phyloP scores from a whole-genome alignment of 495 filamentous ascomycete species.

The Diplogelasinospora grovesii region DNA sequence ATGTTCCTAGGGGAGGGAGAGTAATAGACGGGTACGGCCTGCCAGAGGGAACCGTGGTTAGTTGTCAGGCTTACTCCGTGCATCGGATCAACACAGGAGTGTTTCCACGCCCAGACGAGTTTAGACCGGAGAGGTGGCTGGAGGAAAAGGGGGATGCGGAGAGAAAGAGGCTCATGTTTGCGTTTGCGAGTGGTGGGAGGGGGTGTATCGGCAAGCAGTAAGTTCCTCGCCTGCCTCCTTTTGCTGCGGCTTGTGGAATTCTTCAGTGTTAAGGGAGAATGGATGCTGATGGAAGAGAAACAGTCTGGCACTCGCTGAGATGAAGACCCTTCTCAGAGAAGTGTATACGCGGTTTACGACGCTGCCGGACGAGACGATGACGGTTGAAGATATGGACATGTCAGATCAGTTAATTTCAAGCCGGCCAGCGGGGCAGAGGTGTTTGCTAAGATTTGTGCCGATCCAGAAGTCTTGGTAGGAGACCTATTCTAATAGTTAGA shows the following conservation, averaged over 20 bases:
- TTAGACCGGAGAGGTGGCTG: constrained; percentile 61
- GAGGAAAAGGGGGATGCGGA: constrained; percentile 40
- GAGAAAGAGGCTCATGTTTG: constrained; percentile 42
- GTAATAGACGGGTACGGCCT: constrained; percentile 42
- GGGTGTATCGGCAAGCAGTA: constrained; percentile 54
- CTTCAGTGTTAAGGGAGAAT: too few relatives aligned
- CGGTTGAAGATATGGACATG: constrained; percentile 45
- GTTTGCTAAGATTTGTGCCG: constrained; percentile 37
- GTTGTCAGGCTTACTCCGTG: constrained; percentile 49
- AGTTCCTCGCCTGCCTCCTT: constrained; percentile 14
- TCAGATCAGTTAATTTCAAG: constrained; percentile 57
- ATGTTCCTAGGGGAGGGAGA: constrained; percentile 48
- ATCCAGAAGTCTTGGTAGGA: too few relatives aligned
- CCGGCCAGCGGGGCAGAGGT: constrained; percentile 48
- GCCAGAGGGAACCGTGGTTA: constrained; percentile 44
- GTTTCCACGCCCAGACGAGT: constrained; percentile 49
- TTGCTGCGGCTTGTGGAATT: too few relatives aligned
- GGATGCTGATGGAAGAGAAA: too few relatives aligned
- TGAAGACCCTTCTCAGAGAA: constrained; percentile 53
- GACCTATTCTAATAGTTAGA: too few relatives aligned
- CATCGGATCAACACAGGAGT: constrained; percentile 46
- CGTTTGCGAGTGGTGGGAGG: constrained; percentile 49
- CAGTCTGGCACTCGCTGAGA: constrained; percentile 59
- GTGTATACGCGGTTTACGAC: constrained; percentile 54
- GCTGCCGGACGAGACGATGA: constrained; percentile 45